Evolutionary conservation across 352 stramenopile species (phyloP), one percentile per base, ranked within the genome.

Genomic region (Phytophthora pluvialis): DNA sequence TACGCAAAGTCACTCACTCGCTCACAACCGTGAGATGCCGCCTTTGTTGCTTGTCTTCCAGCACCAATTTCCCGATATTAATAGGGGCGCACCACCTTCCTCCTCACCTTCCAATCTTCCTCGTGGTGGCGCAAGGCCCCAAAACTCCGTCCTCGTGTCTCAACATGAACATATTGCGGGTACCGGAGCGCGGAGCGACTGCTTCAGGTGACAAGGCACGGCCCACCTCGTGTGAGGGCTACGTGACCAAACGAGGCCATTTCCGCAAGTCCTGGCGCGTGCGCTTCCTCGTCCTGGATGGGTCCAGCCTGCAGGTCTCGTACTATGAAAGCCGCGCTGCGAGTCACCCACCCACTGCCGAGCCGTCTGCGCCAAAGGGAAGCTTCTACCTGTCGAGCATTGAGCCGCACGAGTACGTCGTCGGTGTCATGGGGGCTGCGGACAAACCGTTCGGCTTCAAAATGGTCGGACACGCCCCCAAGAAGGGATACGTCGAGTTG

Each of bases 401-500:
- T 52, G 86, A 92, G 47, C 86, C 90, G 25, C 80, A 93, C 58
- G 85, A 93, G 62, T 91, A 94, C 59, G 81, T 79, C 61, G 75
- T 90, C 16, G 86, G 86, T 3, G 69, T 87, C 12, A 73, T 92
- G 40, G 84, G 83, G 29, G 77, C 72, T 28, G 73, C 81, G 28
- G 84, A 90, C 15, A 92, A 90, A 59, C 85, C 85, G 0, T 95
- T 91, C 46, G 87, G 83, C 31, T 95, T 95, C 68, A 93, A 92
- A 73, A 86, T 95, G 73, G 70, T 95, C 28, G 87, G 87, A 31
- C 87, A 95, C 63, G 86, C 83, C 21, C 85, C 87, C 0, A 73
- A 69, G 35, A 88, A 91, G 38, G 84, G 86, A 33, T 93, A 90
- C 67, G 74, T 90, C 13, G 86, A 95, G 74, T 81, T 93, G 46